Base-by-base conservation (phyloP, 306 rosid species). In the Lathyrus aphaca region DNA sequence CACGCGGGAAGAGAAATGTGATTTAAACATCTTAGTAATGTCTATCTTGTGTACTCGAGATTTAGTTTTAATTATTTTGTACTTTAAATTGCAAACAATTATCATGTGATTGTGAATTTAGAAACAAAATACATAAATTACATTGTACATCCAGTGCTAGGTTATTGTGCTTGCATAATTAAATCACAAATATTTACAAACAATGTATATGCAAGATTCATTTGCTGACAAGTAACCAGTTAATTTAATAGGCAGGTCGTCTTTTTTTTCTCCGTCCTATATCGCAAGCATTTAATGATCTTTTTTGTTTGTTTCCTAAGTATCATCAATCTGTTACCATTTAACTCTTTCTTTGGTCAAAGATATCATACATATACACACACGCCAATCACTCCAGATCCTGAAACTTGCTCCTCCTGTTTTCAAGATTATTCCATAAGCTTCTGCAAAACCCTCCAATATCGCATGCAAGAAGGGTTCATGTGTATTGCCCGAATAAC, bases 401-500 rank as follows among this genome's bases (percentile, higher is more conserved):
- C 43, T 23, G 21, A 51, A 19, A 64, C 30, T 13, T 63, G 55
- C 21, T 68, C 45, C 66, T 74, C 53, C 59, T 32, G 10, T 70
- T 63, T 65, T 38, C 25, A 61, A 50, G 42, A 58, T 45, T 49
- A 23, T 62, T 80, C 86, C 57, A 40, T 11, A 32, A 83, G 84
- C 78, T 82, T 79, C 77, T 56, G 82, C 77, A 86, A 66, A 69
- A 83, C 90, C 72, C 76, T 85, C 98, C 98, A 90, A 78, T 86
- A 88, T 81, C 98, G 85, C 82, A 65, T 74, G 76, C 94, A 85
- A 44, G 90, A 88, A 79, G 97, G 98, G 66, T 88, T 84, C 17
- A 65, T 72, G 74, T 90, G 98, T 73, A 90, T 88, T 44, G 98
- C 96, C 29, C 88, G 88, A 70, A 88, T 86, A 51, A 88, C 85